A percentile compares a stretch with the other conserved stretches of the same genome.
phyloP scores from a whole-genome alignment of 2,329 filamentous ascomycete genomes.

The Pestalotiopsis sp. region DNA sequence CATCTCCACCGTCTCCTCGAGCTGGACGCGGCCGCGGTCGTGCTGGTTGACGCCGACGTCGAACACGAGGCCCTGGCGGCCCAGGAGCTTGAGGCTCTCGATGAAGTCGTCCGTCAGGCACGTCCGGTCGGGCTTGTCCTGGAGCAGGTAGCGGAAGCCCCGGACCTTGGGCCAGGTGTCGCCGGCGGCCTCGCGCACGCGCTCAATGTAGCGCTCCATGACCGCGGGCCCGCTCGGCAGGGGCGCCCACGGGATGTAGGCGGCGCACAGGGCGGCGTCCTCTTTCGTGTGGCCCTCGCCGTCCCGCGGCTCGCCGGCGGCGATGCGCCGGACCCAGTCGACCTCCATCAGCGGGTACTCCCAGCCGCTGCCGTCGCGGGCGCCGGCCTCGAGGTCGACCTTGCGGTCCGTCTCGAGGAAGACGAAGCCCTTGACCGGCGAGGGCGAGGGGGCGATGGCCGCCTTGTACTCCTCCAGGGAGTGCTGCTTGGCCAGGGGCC shows the following conservation, averaged over 20 bases:
- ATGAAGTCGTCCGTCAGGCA: constrained; percentile 68
- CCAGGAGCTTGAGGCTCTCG: constrained; percentile 66
- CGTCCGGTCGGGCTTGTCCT: constrained; percentile 71
- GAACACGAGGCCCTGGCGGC: constrained; percentile 67
- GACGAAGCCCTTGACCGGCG: constrained; percentile 69
- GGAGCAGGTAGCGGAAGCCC: constrained; percentile 82
- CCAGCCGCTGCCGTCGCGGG: constrained; percentile 60
- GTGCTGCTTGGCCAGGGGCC: constrained; percentile 65
- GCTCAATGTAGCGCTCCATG: constrained; percentile 66
- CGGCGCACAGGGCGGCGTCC: constrained; percentile 63
- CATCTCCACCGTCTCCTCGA: constrained; percentile 72
- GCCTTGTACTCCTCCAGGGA: constrained; percentile 65
- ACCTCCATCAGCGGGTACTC: constrained; percentile 72
- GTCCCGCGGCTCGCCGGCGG: constrained; percentile 57
- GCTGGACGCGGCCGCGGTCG: constrained; percentile 72
- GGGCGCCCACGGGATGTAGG: constrained; percentile 85
- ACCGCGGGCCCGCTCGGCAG: constrained; percentile 64
- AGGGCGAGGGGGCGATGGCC: constrained; percentile 40
- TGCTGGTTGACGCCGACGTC: constrained; percentile 85
- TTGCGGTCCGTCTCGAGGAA: constrained; percentile 83
- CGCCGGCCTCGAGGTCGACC: constrained; percentile 54
- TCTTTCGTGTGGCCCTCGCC: constrained; percentile 59
- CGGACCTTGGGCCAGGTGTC: constrained; percentile 68
- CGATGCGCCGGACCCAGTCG: constrained; percentile 67
- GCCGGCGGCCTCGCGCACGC: constrained; percentile 64